phyloP scores from a whole-genome alignment of 148 eudicot genomes.

The Chenopodium album region DNA sequence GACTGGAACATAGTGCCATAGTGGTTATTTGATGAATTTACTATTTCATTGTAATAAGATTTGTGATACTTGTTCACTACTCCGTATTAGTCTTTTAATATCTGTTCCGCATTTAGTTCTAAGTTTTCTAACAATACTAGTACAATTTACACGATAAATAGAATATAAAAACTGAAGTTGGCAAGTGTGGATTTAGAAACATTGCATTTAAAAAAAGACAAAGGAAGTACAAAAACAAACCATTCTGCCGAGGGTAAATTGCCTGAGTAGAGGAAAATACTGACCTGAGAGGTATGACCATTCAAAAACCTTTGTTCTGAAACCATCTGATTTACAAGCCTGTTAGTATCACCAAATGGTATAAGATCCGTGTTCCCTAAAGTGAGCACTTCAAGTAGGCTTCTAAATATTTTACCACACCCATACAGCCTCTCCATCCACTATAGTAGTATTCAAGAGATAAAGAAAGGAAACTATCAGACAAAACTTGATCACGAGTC shows the following conservation, averaged over 20 bases:
- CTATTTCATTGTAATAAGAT: background rate
- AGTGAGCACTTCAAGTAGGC: background rate
- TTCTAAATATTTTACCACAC: no score
- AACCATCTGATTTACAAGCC: background rate
- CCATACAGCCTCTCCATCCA: background rate
- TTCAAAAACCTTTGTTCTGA: background rate
- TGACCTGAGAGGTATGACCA: background rate
- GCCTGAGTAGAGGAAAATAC: background rate
- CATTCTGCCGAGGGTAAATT: background rate
- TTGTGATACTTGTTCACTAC: no score
- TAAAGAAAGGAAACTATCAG: background rate
- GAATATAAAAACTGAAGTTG: no score
- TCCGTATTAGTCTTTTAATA: no score
- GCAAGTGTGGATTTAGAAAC: no score
- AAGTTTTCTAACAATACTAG: background rate
- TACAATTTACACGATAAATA: background rate
- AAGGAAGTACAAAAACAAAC: no score
- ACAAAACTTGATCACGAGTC: no score
- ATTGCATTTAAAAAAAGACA: no score
- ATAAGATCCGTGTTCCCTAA: background rate
- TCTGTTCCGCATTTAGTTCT: background rate
- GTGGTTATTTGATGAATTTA: background rate
- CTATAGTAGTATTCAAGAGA: background rate
- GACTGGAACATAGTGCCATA: background rate
- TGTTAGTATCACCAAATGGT: background rate